Evolutionary conservation across 2,329 filamentous ascomycete genomes (phyloP).

Genomic region (Colletotrichum chrysophilum): DNA sequence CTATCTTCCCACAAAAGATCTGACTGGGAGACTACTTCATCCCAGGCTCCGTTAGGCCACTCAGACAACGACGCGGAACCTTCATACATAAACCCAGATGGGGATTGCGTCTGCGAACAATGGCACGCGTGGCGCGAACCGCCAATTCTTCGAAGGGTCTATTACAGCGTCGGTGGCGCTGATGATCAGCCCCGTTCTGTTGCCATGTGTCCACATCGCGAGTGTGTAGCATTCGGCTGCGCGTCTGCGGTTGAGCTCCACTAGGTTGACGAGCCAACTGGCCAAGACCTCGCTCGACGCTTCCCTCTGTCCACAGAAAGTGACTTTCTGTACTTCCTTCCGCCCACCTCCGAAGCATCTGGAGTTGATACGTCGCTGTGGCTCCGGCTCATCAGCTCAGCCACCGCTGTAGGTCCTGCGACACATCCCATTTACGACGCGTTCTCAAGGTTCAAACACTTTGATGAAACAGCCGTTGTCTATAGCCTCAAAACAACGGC

Average conservation of each 20-base stretch:
- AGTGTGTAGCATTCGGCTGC: constrained; percentile 70
- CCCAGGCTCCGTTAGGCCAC: background rate
- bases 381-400: constrained; percentile 66
- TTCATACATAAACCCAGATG: background rate
- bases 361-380: constrained; percentile 56
- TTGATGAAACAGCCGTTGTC: constrained; percentile 15
- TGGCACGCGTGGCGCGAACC: constrained; percentile 21
- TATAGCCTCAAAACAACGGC: constrained; percentile 20
- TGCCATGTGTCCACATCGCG: constrained; percentile 67
- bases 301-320: constrained; percentile 60
- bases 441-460: background rate
- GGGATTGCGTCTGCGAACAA: constrained; percentile 28
- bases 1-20: constrained; percentile 33
- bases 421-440: constrained; percentile 23
- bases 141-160: constrained; percentile 21
- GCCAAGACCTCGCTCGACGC: constrained; percentile 57
- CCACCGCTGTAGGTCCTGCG: constrained; percentile 41
- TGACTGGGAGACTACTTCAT: background rate
- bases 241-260: constrained; percentile 67
- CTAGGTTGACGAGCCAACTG: constrained; percentile 54
- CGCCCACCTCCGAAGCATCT: constrained; percentile 44
- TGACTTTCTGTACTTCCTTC: constrained; percentile 65
- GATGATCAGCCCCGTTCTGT: constrained; percentile 70
- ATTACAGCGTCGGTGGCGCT: constrained; percentile 59
- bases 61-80: background rate